A percentile compares a stretch with the other conserved stretches of the same genome.
Evolutionary conservation across 371 early-diverging fungal genomes (phyloP).

Genomic region (Syncephalastrum monosporum): DNA sequence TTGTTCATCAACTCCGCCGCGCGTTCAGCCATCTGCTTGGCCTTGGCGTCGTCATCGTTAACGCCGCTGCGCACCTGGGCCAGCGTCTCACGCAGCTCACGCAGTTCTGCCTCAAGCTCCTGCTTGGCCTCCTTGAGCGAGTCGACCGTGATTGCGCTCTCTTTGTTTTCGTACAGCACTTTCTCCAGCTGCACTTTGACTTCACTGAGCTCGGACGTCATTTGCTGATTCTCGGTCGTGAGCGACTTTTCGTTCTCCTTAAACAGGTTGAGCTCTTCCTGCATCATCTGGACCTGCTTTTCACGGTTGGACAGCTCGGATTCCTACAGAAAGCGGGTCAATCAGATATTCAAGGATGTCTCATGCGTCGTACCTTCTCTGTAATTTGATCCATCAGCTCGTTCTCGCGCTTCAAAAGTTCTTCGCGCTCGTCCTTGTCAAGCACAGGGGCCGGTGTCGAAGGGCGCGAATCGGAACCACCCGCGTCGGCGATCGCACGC

Average conservation of each 20-base stretch:
- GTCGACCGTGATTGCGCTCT: slow-evolving; percentile 78
- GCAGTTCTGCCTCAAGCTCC: slow-evolving; percentile 67
- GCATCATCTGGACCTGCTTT: slow-evolving; percentile 51
- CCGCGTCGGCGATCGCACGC: slow-evolving; percentile 27
- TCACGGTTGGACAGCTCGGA: slow-evolving; percentile 55
- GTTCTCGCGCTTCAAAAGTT: slow-evolving; percentile 88
- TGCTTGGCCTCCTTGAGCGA: slow-evolving; percentile 80
- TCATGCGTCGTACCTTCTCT: slow-evolving; percentile 54
- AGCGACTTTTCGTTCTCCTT: slow-evolving; percentile 59
- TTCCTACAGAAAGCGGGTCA: slow-evolving; percentile 34
- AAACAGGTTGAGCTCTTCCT: slow-evolving; percentile 63
- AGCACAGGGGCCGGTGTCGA: slow-evolving; percentile 74
- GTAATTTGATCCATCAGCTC: slow-evolving; percentile 86
- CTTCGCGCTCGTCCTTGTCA: slow-evolving; percentile 87
- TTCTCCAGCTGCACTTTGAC: slow-evolving; percentile 82
- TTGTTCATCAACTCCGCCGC: slow-evolving; percentile 74
- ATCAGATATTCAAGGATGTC: neutral
- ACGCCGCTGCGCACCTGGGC: slow-evolving; percentile 30
- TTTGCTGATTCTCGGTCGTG: slow-evolving; percentile 67
- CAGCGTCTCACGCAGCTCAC: slow-evolving; percentile 63
- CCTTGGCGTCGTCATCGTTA: slow-evolving; percentile 55
- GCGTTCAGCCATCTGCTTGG: slow-evolving; percentile 75
- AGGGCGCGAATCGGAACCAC: slow-evolving; percentile 54
- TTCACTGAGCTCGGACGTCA: slow-evolving; percentile 67
- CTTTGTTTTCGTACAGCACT: slow-evolving; percentile 81